Evolutionary conservation across 2,329 filamentous ascomycete genomes (phyloP), one percentile per base, ranked within the genome.

Genomic region (Scleromitrula shiraiana): DNA sequence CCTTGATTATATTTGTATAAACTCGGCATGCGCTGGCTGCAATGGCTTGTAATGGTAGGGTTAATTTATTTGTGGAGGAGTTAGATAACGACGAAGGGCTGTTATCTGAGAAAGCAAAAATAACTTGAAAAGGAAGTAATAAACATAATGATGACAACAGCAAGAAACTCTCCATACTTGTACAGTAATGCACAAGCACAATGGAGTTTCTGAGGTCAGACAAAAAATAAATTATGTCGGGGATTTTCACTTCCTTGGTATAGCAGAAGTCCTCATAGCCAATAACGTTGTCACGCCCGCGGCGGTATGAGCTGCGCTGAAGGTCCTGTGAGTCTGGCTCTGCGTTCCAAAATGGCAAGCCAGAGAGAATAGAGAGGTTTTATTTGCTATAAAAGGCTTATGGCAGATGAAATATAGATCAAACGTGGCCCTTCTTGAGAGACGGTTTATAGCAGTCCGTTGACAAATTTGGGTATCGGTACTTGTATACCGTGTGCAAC

Each of bases 11-110:
- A 19, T 51, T 52, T 12, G 46, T 51, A 49, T 50, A 55, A 7
- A 58, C 20, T 29, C 49, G 48, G 20, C 53, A 51, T 30, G 56
- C 32, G 9, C 27, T 52, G 10, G 57, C 52, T 32, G 51, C 37
- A 29, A 55, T 20, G 35, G 57, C 43, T 22, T 53, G 54, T 12
- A 49, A 27, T 33, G 33, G 41, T 10, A 44, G 26, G 7, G 38
- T 32, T 26, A 45, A 17, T 20, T 45, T 39, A 33, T 32, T 48
- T 23, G 38, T n/a, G 30, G n/a, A 39, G n/a, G 17, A 30, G 24
- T 46, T 39, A 6, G n/a, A 36, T 15, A 36, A 33, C 23, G 29
- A 14, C 29, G 29, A 36, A n/a, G 23, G 9, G 20, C 19, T 48
- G 38, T 27, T 42, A 35, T 41, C 17, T 42, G 45, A 22, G 12